Conservation (phyloP, 768 basidiomycete species). For the Phanerochaete sordida region DNA sequence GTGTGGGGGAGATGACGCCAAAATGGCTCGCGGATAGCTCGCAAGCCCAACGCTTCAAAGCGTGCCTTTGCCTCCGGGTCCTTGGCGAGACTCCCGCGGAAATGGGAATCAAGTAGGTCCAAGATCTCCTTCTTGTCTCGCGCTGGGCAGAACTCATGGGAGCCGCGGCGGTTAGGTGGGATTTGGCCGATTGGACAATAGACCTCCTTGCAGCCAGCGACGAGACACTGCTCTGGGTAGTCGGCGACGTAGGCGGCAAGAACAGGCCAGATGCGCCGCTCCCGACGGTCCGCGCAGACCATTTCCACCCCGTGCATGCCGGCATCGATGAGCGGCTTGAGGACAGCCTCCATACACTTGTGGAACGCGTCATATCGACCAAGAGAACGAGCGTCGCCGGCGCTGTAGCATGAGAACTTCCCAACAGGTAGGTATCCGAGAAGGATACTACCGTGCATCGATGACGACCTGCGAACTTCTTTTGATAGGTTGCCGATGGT, state of each 20-base stretch:
- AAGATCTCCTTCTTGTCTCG: slow-evolving; percentile 9
- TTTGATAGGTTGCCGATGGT: slow-evolving; percentile 42
- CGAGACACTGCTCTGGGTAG: slow-evolving; percentile 43
- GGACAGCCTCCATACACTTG: slow-evolving; percentile 29
- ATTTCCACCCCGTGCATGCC: slow-evolving; percentile 30
- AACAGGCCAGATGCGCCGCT: slow-evolving; percentile 33
- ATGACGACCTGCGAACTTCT: slow-evolving; percentile 33
- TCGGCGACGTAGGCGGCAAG: slow-evolving; percentile 37
- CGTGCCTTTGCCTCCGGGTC: slow-evolving; percentile 3
- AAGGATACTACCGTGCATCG: slow-evolving; percentile 29
- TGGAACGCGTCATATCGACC: slow-evolving; percentile 33
- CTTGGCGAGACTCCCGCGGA: background rate
- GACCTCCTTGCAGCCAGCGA: slow-evolving; percentile 24
- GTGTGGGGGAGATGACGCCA: slow-evolving; percentile 35
- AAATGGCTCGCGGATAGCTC: slow-evolving; percentile 28
- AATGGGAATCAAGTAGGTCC: background rate
- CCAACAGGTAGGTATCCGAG: slow-evolving; percentile 38
- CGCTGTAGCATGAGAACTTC: slow-evolving; percentile 27
- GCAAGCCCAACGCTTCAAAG: slow-evolving; percentile 9
- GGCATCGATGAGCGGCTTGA: slow-evolving; percentile 29
- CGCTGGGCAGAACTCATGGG: background rate
- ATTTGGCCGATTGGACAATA: slow-evolving; percentile 28
- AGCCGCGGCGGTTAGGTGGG: slow-evolving; percentile 18
- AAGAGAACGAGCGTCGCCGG: slow-evolving; percentile 16
- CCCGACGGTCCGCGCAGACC: slow-evolving; percentile 32